phyloP scores from a whole-genome alignment of 176 grass and related monocot genomes.

The Miscanthus lutarioriparius region DNA sequence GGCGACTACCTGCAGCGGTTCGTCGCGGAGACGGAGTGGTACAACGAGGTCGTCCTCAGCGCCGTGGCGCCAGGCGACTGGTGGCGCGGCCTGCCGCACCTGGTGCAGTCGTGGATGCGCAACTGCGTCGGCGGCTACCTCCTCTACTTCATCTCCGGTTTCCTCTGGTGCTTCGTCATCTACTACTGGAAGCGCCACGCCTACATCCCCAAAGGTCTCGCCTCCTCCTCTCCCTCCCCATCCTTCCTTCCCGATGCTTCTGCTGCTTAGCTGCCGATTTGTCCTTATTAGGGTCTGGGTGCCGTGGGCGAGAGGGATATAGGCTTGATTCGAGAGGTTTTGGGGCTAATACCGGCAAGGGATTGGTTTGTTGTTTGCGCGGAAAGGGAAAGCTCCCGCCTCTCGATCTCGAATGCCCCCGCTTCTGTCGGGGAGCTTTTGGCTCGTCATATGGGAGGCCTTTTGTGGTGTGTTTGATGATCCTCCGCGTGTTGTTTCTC shows the following conservation, averaged over 20 bases:
- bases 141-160: constrained; percentile 74
- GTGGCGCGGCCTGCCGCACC: constrained; percentile 74
- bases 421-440: background rate
- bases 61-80: constrained; percentile 47
- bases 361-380: background rate
- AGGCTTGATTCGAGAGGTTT: background rate
- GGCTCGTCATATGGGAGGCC: background rate
- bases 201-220: constrained; percentile 85
- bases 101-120: constrained; percentile 86
- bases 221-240: background rate
- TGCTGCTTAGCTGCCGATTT: background rate
- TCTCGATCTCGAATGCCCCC: background rate
- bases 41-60: constrained; percentile 81
- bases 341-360: background rate
- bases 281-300: background rate
- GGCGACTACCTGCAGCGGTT: constrained; percentile 55
- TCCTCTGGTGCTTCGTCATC: constrained; percentile 96
- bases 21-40: constrained; percentile 77
- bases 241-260: background rate
- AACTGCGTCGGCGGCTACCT: constrained; percentile 74
- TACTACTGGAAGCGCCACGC: constrained; percentile 94
- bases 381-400: background rate
- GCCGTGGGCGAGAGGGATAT: background rate
- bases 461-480: background rate
- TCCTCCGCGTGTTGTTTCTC: background rate